phyloP scores from a whole-genome alignment of 148 eudicot species.

The Rheum nobile region DNA sequence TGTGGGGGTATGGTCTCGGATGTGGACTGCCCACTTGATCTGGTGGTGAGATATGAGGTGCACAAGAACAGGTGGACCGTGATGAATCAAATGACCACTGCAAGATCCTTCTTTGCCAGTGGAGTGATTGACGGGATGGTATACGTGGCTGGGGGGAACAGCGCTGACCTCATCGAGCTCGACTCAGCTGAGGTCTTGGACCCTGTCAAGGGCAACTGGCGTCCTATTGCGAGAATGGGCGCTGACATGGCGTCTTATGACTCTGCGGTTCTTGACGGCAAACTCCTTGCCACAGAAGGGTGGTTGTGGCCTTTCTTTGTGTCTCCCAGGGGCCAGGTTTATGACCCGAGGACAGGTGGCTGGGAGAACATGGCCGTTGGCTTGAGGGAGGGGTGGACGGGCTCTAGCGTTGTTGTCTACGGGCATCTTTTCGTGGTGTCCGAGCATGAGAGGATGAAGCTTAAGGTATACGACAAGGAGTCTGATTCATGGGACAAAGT shows the following conservation, averaged over 20 bases:
- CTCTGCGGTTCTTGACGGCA: conserved; percentile 74
- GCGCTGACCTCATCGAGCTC: conserved; percentile 69
- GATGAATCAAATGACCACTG: conserved; percentile 71
- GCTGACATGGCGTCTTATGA: conserved; percentile 82
- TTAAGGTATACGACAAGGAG: conserved; percentile 64
- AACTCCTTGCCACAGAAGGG: conserved; percentile 86
- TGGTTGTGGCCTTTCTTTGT: conserved; percentile 98
- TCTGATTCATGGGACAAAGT: conserved; percentile 80
- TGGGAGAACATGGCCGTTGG: conserved; percentile 90
- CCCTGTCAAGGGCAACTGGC: conserved; percentile 52
- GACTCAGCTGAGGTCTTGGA: conserved; percentile 78
- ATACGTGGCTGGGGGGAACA: conserved; percentile 90
- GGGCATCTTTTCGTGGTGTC: conserved; percentile 79
- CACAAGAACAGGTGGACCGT: conserved; percentile 71
- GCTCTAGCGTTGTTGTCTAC: conserved; percentile 72
- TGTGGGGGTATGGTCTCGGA: conserved; percentile 80
- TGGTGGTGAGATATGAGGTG: conserved; percentile 73
- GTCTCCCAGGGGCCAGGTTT: conserved; percentile 78
- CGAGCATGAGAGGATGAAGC: conserved; percentile 85
- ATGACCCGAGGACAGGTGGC: conserved; percentile 57
- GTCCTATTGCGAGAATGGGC: conserved; percentile 53
- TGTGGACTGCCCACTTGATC: conserved; percentile 72
- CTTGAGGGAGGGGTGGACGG: conserved; percentile 92
- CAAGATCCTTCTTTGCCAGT: conserved; percentile 78
- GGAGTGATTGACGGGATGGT: conserved; percentile 74